Evolutionary conservation across 345 rosid genomes (phyloP).

Genomic region (Odontarrhena argentea): DNA sequence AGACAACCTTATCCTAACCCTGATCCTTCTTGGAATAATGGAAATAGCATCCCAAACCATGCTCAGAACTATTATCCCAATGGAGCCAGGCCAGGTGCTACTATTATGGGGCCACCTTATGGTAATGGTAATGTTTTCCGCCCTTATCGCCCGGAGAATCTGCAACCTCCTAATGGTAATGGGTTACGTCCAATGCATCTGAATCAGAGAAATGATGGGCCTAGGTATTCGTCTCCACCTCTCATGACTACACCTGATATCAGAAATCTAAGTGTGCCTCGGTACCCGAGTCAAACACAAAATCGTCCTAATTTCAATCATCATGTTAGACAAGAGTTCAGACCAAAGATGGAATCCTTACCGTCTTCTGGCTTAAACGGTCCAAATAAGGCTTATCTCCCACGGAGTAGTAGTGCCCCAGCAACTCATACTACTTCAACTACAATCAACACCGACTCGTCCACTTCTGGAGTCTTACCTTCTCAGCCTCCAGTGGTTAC

Average conservation of each 20-base stretch:
- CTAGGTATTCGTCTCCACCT: slow-evolving; percentile 44
- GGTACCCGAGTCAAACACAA: slow-evolving; percentile 43
- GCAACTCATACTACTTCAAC: slow-evolving; percentile 20
- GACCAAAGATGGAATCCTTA: slow-evolving; percentile 36
- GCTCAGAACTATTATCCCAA: slow-evolving; percentile 47
- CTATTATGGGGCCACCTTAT: slow-evolving; percentile 47
- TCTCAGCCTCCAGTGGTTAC: slow-evolving; percentile 32
- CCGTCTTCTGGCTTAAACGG: slow-evolving; percentile 36
- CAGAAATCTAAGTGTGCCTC: slow-evolving; percentile 52
- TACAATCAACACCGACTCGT: slow-evolving; percentile 19
- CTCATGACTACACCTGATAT: slow-evolving; percentile 49
- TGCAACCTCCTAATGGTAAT: slow-evolving; percentile 40
- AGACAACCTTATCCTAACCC: slow-evolving; percentile 41
- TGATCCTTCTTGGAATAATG: slow-evolving; percentile 48
- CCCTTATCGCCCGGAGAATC: slow-evolving; percentile 44
- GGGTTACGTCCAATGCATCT: slow-evolving; percentile 52
- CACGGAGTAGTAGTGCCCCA: slow-evolving; percentile 29
- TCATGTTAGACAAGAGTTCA: slow-evolving; percentile 46
- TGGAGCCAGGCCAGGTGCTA: slow-evolving; percentile 45
- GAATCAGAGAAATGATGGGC: slow-evolving; percentile 47
- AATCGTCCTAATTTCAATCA: slow-evolving; percentile 46
- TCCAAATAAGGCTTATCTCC: slow-evolving; percentile 40
- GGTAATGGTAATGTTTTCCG: slow-evolving; percentile 35
- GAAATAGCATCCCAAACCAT: slow-evolving; percentile 39
- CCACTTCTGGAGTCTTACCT: slow-evolving; percentile 39